Base-by-base conservation (phyloP, 805 yeast genomes). In the Candida tammaniensis region DNA sequence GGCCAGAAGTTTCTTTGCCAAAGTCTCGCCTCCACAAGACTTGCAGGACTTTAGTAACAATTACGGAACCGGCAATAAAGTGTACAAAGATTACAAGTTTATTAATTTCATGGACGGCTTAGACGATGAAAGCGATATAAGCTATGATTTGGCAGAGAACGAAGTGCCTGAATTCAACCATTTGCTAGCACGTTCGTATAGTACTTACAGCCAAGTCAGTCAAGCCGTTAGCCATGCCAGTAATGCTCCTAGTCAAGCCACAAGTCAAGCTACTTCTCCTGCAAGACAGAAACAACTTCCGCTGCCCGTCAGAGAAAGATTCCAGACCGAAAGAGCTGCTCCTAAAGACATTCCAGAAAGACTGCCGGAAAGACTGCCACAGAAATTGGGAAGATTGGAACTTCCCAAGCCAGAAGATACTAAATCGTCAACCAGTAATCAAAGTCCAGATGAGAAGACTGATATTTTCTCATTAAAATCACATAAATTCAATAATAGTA, bases 1-100 rank as follows among this genome's bases (percentile, higher is more conserved):
- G 33, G 73, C 88, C 10, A 72, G 96, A 36, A 54, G 77, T 6
- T 57, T 76, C 2, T 67, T 86, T 34, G 95, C 88, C 39, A 70
- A 74, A 32, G 80, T 88, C 46, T 81, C 78, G 13, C 76, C 85
- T 6, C 61, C 62, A 2, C 61, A 61, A 13, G 95, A 86, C 43
- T 61, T 84, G 14, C 62, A 64, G 18, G 54, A 58, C 2, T 85
- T 78, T 55, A 73, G 77, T 9, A 57, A 64, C 5, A 62, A 62
- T 21, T 68, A 68, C 43, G 82, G 80, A 5, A 83, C 94, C 0
- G 94, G 95, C 0, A 61, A 73, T 40, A 70, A 70, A 38, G 75
- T 82, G 23, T 68, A 68, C 36, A 68, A 72, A 5, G 76, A 84
- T 1, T 80, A 86, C 1, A 68, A 62, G 41, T 86, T 82, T 47